phyloP scores from a whole-genome alignment of 371 early-diverging fungal species.

The Mortierella sp. region DNA sequence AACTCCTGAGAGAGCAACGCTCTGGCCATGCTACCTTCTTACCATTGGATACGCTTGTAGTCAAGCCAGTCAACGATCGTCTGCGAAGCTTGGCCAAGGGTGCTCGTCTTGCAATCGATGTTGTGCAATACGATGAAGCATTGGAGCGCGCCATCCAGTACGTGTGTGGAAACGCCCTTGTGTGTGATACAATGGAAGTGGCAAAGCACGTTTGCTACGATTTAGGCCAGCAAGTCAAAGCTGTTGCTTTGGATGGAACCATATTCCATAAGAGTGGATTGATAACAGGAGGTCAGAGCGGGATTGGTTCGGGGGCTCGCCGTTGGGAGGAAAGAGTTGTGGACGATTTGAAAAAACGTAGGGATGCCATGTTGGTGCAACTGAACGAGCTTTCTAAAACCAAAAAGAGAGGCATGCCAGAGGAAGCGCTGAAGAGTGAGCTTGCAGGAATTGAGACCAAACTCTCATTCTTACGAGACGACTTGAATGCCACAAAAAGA shows the following conservation, averaged over 20 bases:
- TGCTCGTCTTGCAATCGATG: slow-evolving; percentile 89
- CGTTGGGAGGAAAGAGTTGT: slow-evolving; percentile 93
- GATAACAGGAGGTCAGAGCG: slow-evolving; percentile 90
- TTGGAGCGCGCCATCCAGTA: slow-evolving; percentile 87
- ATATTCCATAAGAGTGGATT: slow-evolving; percentile 96
- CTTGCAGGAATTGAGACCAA: slow-evolving; percentile 72
- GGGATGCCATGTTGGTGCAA: slow-evolving; percentile 78
- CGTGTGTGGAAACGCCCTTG: slow-evolving; percentile 89
- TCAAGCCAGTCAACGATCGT: slow-evolving; percentile 83
- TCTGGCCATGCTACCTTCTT: slow-evolving; percentile 95
- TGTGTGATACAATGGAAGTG: slow-evolving; percentile 89
- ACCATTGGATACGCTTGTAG: slow-evolving; percentile 86
- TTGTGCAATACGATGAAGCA: slow-evolving; percentile 85
- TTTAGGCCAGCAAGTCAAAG: slow-evolving; percentile 85
- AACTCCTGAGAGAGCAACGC: slow-evolving; percentile 91
- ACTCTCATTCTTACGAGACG: slow-evolving; percentile 69
- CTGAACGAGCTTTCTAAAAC: slow-evolving; percentile 79
- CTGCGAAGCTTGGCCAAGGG: slow-evolving; percentile 81
- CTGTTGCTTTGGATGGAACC: slow-evolving; percentile 94
- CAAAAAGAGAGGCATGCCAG: slow-evolving; percentile 76
- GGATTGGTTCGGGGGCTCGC: slow-evolving; percentile 59
- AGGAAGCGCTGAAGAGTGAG: slow-evolving; percentile 71
- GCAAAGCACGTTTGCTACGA: slow-evolving; percentile 92
- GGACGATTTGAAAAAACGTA: slow-evolving; percentile 75
- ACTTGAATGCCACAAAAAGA: slow-evolving; percentile 63